Base-by-base conservation (phyloP, 1,139 yeast species). In the Candida buenavistaensis region DNA sequence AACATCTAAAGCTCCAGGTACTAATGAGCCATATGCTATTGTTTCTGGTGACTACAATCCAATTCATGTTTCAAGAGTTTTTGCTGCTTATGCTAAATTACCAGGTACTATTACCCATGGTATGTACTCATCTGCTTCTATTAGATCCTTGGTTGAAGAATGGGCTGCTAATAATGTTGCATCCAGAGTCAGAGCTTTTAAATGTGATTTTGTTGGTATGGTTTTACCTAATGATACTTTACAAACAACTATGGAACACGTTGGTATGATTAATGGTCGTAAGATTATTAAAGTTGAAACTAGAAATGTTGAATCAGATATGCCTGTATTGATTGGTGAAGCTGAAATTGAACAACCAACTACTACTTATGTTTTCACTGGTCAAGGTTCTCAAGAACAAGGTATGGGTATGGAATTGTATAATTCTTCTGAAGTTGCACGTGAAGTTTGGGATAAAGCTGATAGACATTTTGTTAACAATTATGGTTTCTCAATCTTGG, bases 391-490 rank as follows among this genome's bases (percentile, higher is more conserved):
- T 41, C 98, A 92, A 70, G 98, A 94, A 66, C 98, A 94, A 73
- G 97, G 97, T 60, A 92, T 92, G 99, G 98, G 99, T 73, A 92
- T 92, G 99, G 98, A 94, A 65, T 77, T 92, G 59, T 92, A 92
- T 66, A 82, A 81, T 47, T 76, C 88, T 33, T 86, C 96, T 36
- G 88, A 79, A 27, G 97, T 94, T 60, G 98, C 99, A 40, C 82
- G 82, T 55, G 80, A 79, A 45, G 97, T 92, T 45, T 92, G 99
- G 98, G 97, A 92, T 64, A 85, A 89, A 61, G 99, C 99, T 43
- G 98, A 92, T 59, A 64, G 67, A 45, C 98, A 94, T 64, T 92
- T 94, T 74, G 75, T 88, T 60, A 75, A 81, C 59, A 89, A 90
- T 62, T 92, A 92, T 57, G 99, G 99, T 44, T 92, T 94, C 82